Percentiles rank a stretch among this genome's conserved stretches.
phyloP scores from a whole-genome alignment of 1,284 basidiomycete genomes.

The Athelia psychrophila region DNA sequence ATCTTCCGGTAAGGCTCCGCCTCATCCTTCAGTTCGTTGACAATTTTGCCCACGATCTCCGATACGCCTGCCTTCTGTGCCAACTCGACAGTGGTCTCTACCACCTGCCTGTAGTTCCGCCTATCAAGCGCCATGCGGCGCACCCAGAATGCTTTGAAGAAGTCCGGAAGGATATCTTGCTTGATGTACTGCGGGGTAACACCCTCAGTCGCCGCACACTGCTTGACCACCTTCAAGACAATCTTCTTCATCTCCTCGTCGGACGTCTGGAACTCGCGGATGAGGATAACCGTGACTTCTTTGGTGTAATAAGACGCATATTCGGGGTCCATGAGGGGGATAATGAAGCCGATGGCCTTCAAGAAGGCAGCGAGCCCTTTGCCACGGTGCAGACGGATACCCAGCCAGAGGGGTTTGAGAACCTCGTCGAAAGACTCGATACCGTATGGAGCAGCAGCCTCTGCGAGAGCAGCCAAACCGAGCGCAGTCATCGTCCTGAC shows the following conservation, averaged over 20 bases:
- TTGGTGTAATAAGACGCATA: constrained; percentile 98
- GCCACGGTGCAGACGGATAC: constrained; percentile 96
- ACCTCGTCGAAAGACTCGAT: constrained; percentile 99
- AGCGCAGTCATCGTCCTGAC: constrained; percentile 99
- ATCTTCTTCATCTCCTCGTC: constrained; percentile 99
- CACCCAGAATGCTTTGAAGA: constrained; percentile 99
- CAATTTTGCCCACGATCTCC: constrained; percentile 93
- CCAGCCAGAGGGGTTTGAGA: constrained; percentile 96
- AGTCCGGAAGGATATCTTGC: constrained; percentile 98
- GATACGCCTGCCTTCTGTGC: constrained; percentile 96
- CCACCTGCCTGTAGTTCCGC: constrained; percentile 95
- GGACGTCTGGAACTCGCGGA: constrained; percentile 98
- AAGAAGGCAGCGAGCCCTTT: constrained; percentile 98
- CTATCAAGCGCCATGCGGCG: constrained; percentile 96
- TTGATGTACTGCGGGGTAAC: constrained; percentile 93
- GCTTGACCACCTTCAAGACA: constrained; percentile 98
- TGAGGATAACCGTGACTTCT: constrained; percentile 96
- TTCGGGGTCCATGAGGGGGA: constrained; percentile 99
- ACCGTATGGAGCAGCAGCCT: constrained; percentile 97
- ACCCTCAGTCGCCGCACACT: constrained; percentile 97
- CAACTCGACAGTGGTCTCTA: constrained; percentile 97
- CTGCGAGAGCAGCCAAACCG: constrained; percentile 93
- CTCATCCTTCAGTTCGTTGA: constrained; percentile 96
- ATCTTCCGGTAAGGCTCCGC: constrained; percentile 98
- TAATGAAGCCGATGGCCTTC: constrained; percentile 99